Evolutionary conservation across 768 basidiomycete genomes (phyloP), one percentile per base, ranked within the genome.

Genomic region (Psilocybe azurescens): DNA sequence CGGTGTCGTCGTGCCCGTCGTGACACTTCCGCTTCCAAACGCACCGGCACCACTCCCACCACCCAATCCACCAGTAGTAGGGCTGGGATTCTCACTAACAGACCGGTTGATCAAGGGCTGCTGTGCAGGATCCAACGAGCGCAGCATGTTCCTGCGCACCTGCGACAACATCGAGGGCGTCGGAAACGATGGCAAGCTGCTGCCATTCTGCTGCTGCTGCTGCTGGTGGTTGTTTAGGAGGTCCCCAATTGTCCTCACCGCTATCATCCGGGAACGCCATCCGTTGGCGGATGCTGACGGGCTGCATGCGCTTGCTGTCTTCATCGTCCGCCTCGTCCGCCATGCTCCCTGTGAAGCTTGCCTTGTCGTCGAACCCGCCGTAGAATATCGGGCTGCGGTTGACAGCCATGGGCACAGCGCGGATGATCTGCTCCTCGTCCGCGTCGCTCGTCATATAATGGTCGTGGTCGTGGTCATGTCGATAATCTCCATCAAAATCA

Each of bases 401-500:
- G 44, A 75, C 72, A n/a, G 79, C 69, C 58, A 84, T 74, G 33
- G 83, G 78, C 63, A 78, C 58, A 75, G 66, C 78, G 44, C 77
- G 76, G 55, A 82, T 80, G 44, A 83, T 81, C 53, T 81, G 80
- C 18, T 85, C 82, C n/a, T 82, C 83, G 41, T 84, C 81, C 5
- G 74, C 62, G 44, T 81, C 79, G 59, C 75, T 79, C 9, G 72
- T 66, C 16, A 70, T 61, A 59, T 72, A 72, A 30, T 69, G 66
- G 33, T 70, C 72, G 50, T 74, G 70, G 36, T 65, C 67, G 11
- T 61, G 65, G 53, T 66, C 65, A 48, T 66, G 46, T n/a, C 49
- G 32, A 13, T 41, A 32, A n/a, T 59, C 50, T 9, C 49, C 29
- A 30, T 53, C 52, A 14, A 39, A 64, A 29, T 53, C 64, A 48